phyloP scores from a whole-genome alignment of 1,284 basidiomycete species.

The Coniophora puteana region DNA sequence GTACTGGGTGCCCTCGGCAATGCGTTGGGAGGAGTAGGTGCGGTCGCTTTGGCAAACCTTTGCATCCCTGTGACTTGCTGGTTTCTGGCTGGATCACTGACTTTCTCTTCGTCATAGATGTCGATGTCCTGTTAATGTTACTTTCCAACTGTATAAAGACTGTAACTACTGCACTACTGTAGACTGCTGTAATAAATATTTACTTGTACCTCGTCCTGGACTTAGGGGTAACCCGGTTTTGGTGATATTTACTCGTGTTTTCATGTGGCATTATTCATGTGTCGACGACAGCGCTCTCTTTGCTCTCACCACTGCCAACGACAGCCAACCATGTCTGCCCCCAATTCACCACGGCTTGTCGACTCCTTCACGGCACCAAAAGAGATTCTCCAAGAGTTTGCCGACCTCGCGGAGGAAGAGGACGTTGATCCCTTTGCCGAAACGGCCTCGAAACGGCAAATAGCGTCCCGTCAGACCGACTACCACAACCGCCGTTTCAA shows the following conservation, averaged over 20 bases:
- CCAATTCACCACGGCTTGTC: slow-evolving; percentile 59
- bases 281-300: slow-evolving; percentile 6
- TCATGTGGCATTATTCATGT: slow-evolving; percentile 24
- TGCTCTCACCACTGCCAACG: slow-evolving; percentile 18
- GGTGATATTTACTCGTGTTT: slow-evolving; percentile 22
- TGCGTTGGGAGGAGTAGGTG: slow-evolving; percentile 77
- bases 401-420: slow-evolving; percentile 88
- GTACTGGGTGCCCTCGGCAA: slow-evolving; percentile 83
- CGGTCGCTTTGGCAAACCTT: too few species aligned
- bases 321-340: slow-evolving; percentile 39
- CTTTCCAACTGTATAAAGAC: too few species aligned
- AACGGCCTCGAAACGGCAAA: slow-evolving; percentile 89
- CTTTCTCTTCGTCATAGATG: too few species aligned
- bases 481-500: slow-evolving; percentile 94
- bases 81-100: too few species aligned
- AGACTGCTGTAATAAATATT: too few species aligned
- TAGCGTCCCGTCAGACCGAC: slow-evolving; percentile 91
- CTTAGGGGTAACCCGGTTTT: not conserved
- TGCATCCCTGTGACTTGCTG: too few species aligned
- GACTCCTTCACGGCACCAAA: slow-evolving; percentile 91
- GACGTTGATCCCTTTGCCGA: slow-evolving; percentile 92
- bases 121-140: too few species aligned
- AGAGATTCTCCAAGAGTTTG: slow-evolving; percentile 94
- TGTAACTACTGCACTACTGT: too few species aligned
- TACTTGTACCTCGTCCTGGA: too few species aligned